Conservation (phyloP, 352 stramenopile genomes). For the Phytophthora tubulina region DNA sequence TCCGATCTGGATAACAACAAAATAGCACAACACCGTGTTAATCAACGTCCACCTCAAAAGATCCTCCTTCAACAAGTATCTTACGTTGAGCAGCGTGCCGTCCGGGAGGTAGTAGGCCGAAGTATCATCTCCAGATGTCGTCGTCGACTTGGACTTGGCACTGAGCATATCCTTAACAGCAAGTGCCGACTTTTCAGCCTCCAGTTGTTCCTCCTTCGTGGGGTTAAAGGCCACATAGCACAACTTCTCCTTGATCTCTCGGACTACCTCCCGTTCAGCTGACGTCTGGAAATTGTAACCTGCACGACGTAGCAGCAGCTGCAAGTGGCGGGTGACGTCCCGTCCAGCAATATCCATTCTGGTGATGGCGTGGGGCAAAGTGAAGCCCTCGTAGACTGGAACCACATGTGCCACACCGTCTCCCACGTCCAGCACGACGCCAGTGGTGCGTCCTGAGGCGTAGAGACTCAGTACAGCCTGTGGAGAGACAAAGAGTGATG, state of each 20-base stretch:
- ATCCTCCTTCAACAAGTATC: conserved; percentile 2
- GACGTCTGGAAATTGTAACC: conserved; percentile 92
- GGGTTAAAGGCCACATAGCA: conserved; percentile 89
- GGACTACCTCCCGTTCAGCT: conserved; percentile 88
- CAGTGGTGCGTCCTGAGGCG: conserved; percentile 87
- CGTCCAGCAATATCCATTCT: conserved; percentile 83
- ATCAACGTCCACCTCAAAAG: background rate
- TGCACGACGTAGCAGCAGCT: conserved; percentile 75
- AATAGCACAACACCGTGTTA: background rate
- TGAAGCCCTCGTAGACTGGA: conserved; percentile 88
- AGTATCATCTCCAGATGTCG: conserved; percentile 50
- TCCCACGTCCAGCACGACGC: conserved; percentile 90
- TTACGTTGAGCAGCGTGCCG: conserved; percentile 85
- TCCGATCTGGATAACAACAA: conserved; percentile 57
- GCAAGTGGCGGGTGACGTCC: conserved; percentile 86
- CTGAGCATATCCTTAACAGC: conserved; percentile 63
- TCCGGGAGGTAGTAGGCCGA: conserved; percentile 87
- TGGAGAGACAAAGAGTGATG: conserved; percentile 88
- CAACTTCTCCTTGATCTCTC: conserved; percentile 91
- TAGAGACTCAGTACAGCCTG: conserved; percentile 91
- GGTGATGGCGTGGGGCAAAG: conserved; percentile 83
- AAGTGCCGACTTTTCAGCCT: conserved; percentile 69
- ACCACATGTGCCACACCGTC: conserved; percentile 90
- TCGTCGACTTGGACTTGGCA: conserved; percentile 53
- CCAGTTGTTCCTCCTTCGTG: conserved; percentile 84